Evolutionary conservation across 176 grass and related monocot genomes (phyloP).

Genomic region (Melocanna baccifera): DNA sequence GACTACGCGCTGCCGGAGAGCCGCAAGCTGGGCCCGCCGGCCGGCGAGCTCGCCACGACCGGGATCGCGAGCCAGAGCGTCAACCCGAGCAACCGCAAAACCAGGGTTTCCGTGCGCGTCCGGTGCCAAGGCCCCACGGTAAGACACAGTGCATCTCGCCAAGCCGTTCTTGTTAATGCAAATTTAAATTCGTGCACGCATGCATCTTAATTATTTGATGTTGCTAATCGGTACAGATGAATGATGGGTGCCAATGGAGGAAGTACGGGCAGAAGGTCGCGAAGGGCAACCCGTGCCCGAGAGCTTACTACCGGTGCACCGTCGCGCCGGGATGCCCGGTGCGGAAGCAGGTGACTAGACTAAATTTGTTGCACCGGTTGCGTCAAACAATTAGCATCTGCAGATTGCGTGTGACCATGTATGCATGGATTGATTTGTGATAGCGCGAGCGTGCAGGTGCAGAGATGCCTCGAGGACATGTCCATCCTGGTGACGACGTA

Average conservation of each 20-base stretch:
- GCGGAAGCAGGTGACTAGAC: slow-evolving; percentile 66
- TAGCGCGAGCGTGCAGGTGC: slow-evolving; percentile 49
- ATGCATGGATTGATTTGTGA: slow-evolving; percentile 2
- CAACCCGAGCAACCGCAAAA: slow-evolving; percentile 89
- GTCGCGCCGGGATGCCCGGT: slow-evolving; percentile 93
- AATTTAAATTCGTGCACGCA: neutral
- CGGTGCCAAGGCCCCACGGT: slow-evolving; percentile 90
- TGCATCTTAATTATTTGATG: neutral
- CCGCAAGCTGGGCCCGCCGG: slow-evolving; percentile 39
- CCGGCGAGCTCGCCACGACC: slow-evolving; percentile 18
- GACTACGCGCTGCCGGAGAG: slow-evolving; percentile 56
- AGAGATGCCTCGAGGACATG: slow-evolving; percentile 93
- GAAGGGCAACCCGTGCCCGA: slow-evolving; percentile 95
- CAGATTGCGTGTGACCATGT: neutral
- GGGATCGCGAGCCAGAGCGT: slow-evolving; percentile 63
- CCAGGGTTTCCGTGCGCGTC: slow-evolving; percentile 97
- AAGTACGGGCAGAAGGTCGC: slow-evolving; percentile 97
- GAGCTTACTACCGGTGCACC: slow-evolving; percentile 96
- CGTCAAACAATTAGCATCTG: neutral
- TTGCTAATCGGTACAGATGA: slow-evolving; percentile 52
- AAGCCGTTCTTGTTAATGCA: neutral
- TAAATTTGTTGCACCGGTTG: neutral
- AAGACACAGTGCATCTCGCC: slow-evolving; percentile 34
- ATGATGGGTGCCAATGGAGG: slow-evolving; percentile 96
- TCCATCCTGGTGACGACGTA: slow-evolving; percentile 96